Evolutionary conservation across 1,284 basidiomycete genomes (phyloP), one percentile per base, ranked within the genome.

Genomic region (Melampsora larici-populina): DNA sequence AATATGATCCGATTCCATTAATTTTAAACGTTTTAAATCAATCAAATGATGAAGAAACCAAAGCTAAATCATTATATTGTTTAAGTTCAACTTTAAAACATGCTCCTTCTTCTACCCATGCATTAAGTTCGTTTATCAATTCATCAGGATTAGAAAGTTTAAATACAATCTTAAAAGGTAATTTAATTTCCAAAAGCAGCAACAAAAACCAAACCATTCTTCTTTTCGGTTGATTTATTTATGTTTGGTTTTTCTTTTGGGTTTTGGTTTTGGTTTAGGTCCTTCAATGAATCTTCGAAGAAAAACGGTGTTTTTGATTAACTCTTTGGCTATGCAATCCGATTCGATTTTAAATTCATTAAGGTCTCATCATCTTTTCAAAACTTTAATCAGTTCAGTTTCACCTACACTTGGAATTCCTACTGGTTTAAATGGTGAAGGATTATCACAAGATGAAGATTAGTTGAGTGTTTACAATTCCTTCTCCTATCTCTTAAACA

Each of bases 1-100:
- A 77, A 70, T 6, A 48, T 26, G 74, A 77, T 64, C 74, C 74
- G 18, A 55, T 77, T 9, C 74, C 74, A 29, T 62, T 67, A 33
- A 75, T 75, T 48, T 62, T 77, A 64, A 58, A 69, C 11, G 63
- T 70, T 24, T 55, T 77, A 26, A 36, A 31, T n/a, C 26, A 69
- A 70, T 66, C 55, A 17, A 29, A 51, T 18, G 17, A 60, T 29
- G 74, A 62, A 40, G 36, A 49, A 43, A 69, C 60, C 36, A 67
- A 70, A 70, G 74, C 74, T 4, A 77, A 77, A 70, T 58, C 74
- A 2, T 62, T 77, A 55, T 77, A 77, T n/a, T 77, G 74, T 70
- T 31, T 77, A 18, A 77, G 74, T 46, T 69, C 74, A 24, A 70
- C 74, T 3, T 33, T 77, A 9, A 77, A 70, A 40, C 65, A 77